Conservation (phyloP, 257 asterid species). For the Galeopsis tetrahit region DNA sequence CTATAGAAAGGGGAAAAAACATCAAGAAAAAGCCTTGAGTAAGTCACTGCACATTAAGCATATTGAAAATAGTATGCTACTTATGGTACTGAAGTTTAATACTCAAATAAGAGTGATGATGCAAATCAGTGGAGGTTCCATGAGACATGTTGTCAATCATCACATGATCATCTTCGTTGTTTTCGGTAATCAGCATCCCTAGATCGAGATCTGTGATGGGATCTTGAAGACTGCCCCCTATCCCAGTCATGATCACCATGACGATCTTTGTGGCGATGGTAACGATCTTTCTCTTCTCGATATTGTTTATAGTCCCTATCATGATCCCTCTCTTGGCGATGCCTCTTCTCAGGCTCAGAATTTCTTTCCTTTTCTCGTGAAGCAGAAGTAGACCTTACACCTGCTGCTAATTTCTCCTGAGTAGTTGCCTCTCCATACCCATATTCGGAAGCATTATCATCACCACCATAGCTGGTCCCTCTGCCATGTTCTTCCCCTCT, state of each 20-base stretch:
- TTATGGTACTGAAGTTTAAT: neutral
- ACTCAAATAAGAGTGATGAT: conserved; percentile 9
- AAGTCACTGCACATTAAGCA: neutral
- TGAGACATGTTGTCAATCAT: neutral
- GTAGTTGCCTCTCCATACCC: conserved; percentile 79
- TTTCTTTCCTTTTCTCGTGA: conserved; percentile 75
- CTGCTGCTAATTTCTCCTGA: conserved; percentile 83
- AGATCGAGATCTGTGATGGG: conserved; percentile 49
- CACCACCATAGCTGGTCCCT: conserved; percentile 86
- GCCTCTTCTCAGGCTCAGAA: conserved; percentile 72
- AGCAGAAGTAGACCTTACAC: conserved; percentile 62
- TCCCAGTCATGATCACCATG: conserved; percentile 47
- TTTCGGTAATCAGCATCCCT: conserved; percentile 51
- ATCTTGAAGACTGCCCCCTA: conserved; percentile 44
- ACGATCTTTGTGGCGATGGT: conserved; percentile 43
- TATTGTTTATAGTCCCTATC: conserved; percentile 39
- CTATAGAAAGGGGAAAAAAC: too few species aligned
- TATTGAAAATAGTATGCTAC: neutral
- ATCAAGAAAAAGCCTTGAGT: too few species aligned
- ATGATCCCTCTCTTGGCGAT: conserved; percentile 66
- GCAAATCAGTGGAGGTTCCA: neutral
- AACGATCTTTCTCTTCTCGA: conserved; percentile 43
- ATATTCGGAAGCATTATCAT: conserved; percentile 79
- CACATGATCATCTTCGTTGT: conserved; percentile 51
- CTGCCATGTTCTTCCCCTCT: conserved; percentile 83